Evolutionary conservation across 2,329 filamentous ascomycete species (phyloP), one percentile per base, ranked within the genome.

Genomic region (Aureobasidium sp.): DNA sequence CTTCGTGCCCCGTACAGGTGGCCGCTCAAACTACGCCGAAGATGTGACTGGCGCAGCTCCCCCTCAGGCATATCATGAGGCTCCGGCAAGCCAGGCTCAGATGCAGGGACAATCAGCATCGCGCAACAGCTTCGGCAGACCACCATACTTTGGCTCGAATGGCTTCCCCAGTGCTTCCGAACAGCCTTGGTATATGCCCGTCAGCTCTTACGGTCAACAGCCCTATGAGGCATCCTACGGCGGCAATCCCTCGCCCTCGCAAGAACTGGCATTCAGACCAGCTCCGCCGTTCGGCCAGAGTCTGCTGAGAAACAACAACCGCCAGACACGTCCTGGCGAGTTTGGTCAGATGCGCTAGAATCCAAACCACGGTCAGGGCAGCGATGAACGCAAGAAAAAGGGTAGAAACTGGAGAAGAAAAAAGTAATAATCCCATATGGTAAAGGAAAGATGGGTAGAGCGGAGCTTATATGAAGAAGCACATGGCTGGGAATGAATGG

Each of bases 121-220:
- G 15, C 47, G 53, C 19, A 17, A 39, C 54, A 35, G 27, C 39
- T 39, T 62, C 22, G n/a, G 39, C 5, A 53, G 45, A 58, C 27
- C 40, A 48, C 15, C 19, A 12, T 42, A 39, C 53, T 31, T 47
- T 2, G 27, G 57, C 24, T 44, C 57, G 6, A 22, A 4, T 19
- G 47, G 57, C 3, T 52, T 44, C 7, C 11, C 33, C 12, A 24
- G 44, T 49, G 19, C 56, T 31, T 8, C 33, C 3, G 57, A 60
- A 24, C 45, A 50, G n/a, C 27, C 47, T 17, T 60, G 57, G 57
- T 60, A 60, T n/a, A 52, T 52, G 45, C 47, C 57, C 2, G 47
- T 52, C 12, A 27, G 31, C 12, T 33, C 47, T 2, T 44, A 60
- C 14, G 37, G 35, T 12, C 57, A 60, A 11, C 57, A 60, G n/a